These are phyloP conservation scores for Auriscalpium vulgare DNA, from an alignment of 768 basidiomycete species.

Conservation along the genomic window DNA sequence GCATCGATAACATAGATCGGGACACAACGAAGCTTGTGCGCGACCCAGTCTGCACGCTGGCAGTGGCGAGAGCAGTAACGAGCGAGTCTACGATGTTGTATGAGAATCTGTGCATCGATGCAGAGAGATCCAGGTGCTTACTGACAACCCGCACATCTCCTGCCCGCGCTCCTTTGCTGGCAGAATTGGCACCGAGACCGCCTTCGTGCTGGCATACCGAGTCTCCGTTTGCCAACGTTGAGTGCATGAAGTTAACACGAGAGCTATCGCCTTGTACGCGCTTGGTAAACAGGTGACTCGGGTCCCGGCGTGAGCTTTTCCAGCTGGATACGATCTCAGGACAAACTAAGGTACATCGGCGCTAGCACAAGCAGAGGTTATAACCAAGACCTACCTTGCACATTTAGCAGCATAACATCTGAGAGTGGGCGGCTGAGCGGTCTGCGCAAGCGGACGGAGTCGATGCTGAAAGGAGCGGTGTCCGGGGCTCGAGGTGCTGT, in stretches of 20 bases:
- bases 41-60: background rate
- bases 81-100: background rate
- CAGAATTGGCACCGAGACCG: background rate
- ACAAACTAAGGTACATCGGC: too few species aligned
- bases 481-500: background rate
- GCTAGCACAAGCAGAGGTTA: too few species aligned
- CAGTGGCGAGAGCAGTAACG: constrained; percentile 1
- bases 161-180: background rate
- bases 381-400: too few species aligned
- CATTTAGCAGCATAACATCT: too few species aligned
- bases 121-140: background rate
- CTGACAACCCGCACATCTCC: background rate
- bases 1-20: background rate
- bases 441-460: background rate
- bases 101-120: background rate
- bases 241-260: background rate
- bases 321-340: too few species aligned
- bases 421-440: too few species aligned
- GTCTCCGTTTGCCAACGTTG: too few species aligned
- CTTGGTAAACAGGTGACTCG: too few species aligned
- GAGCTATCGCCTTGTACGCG: background rate
- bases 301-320: too few species aligned
- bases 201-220: background rate
- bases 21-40: background rate
- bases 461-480: background rate